Evolutionary conservation across 805 yeast genomes (phyloP), one percentile per base, ranked within the genome.

Genomic region (Lachancea cidri): DNA sequence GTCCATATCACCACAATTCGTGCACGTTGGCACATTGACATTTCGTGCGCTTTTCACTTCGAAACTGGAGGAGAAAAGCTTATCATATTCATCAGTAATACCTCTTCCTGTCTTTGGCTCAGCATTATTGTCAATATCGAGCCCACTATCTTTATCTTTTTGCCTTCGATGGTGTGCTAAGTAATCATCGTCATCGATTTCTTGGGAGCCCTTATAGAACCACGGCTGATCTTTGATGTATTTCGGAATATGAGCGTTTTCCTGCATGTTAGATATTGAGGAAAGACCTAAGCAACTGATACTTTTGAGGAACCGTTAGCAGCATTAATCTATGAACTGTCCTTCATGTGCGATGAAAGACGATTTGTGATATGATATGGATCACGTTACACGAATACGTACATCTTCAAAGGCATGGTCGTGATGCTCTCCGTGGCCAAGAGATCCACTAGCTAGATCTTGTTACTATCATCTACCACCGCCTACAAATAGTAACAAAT

Each of bases 61-160:
- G 22, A 34, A 35, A 6, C 14, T 8, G 5, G n/a, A 15, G 7
- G n/a, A 8, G 11, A 7, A 7, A 7, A 22, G 11, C 7, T 40
- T 42, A 2, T 68, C 56, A 41, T 62, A 60, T 20, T 64, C 68
- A 60, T 81, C 85, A 1, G 51, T 47, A 24, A 81, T 80, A 5
- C 87, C 87, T 1, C 48, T 39, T 0, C 87, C 88, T 4, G 67
- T 56, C 42, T 68, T 66, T 0, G 88, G 74, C 43, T 70, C 74
- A 43, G 77, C 46, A 47, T 76, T 71, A 55, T 62, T 48, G 52
- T 71, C 72, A 35, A 63, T 57, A 37, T 65, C 73, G 3, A 61
- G 61, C 1, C 62, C 53, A 0, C 66, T 73, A 5, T 67, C 64
- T 32, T 65, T 55, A n/a, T 36, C 47, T 7, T 41, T 43, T 7